Base-by-base conservation (phyloP, 2,329 filamentous ascomycete genomes). In the Hymenoscyphus salicellus region DNA sequence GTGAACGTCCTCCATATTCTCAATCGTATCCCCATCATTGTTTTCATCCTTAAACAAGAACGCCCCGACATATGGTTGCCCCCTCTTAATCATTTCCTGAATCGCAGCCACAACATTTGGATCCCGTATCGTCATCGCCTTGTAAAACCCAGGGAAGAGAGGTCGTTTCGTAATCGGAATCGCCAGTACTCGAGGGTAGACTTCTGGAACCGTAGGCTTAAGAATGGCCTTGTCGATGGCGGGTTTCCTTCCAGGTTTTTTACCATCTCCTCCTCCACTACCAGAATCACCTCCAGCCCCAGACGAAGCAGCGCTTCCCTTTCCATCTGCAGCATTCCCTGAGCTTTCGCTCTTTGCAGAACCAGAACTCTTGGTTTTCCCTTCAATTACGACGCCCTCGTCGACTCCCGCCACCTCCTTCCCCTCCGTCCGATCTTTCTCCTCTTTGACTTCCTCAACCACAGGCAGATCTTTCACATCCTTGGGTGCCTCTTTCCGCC, bases 31-130 rank as follows among this genome's bases (percentile, higher is more conserved):
- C 75, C 92, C 91, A 76, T 98, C 95, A 68, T 91, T 90, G 68
- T 92, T 90, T 75, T 97, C 94, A 75, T 99, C 93, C 78, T 98
- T 98, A 81, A 98, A 93, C 74, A 99, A 78, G 79, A 99, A 99
- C 2, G 93, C 94, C 68, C 95, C 95, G 49, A 99, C 92, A 73
- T 99, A 99, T 28, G 94, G 96, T 77, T 99, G 96, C 0, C 95
- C 95, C 61, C 94, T 86, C 83, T 96, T 97, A 76, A 98, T 92
- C 84, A 97, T 95, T 75, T 99, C 96, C 65, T 93, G 90, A 70
- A 99, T 96, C 26, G 95, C 95, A 46, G 89, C 88, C 16, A 93
- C 90, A 41, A 99, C 95, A 72, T 95, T 91, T 20, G 91, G 91
- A 74, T 99, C 93, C 75, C 92, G 89, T 71, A 99, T 96, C 3